Conservation (phyloP, 2,329 filamentous ascomycete genomes). For the Cladosporium cucumerinum region DNA sequence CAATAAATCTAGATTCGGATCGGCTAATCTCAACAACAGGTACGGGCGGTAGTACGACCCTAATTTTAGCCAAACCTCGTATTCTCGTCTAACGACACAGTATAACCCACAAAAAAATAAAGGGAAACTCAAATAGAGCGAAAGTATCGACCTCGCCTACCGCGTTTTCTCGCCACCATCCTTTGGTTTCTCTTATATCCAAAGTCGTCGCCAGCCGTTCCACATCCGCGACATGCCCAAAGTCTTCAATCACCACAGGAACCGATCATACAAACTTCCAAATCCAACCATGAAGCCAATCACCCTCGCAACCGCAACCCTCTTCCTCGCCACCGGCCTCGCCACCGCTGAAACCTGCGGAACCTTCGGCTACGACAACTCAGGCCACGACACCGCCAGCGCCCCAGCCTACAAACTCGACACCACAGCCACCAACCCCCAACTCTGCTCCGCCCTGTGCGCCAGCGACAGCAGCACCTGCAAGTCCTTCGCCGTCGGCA, state of each 20-base stretch:
- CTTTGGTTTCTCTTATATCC: neutral
- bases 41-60: neutral
- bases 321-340: conserved; percentile 9
- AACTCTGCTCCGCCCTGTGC: conserved; percentile 3
- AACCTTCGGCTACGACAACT: conserved; percentile 3
- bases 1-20: neutral
- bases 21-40: neutral
- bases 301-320: neutral
- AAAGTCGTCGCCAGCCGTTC: neutral
- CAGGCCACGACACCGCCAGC: neutral
- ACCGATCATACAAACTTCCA: neutral
- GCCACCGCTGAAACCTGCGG: neutral
- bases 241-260: neutral
- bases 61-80: neutral
- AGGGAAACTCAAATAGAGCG: neutral
- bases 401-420: conserved; percentile 1
- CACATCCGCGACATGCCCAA: neutral
- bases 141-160: neutral
- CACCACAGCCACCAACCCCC: conserved; percentile 1
- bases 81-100: neutral
- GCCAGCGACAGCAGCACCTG: neutral
- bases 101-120: neutral
- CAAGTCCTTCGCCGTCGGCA: conserved; percentile 1
- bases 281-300: conserved; percentile 1
- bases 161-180: neutral